phyloP scores from a whole-genome alignment of 352 stramenopile genomes.

The Peronospora farinosa region DNA sequence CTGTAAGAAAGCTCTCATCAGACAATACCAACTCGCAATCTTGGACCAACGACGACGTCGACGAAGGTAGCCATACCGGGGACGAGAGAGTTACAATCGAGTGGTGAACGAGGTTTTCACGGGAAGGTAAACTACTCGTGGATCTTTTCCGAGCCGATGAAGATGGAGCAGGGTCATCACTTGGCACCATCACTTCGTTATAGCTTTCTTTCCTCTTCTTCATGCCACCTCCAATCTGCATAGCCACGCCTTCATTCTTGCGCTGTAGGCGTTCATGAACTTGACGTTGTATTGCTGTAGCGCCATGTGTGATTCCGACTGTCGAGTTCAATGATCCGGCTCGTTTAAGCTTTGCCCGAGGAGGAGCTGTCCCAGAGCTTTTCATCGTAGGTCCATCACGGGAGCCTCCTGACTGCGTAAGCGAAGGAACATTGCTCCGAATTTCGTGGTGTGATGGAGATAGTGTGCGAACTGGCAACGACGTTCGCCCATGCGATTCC shows the following conservation, averaged over 20 bases:
- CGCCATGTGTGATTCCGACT: slow-evolving; percentile 18
- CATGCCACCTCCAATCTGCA: slow-evolving; percentile 10
- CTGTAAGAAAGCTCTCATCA: slow-evolving; percentile 17
- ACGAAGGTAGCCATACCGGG: slow-evolving; percentile 7
- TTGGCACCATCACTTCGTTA: slow-evolving; percentile 12
- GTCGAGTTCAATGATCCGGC: slow-evolving; percentile 20
- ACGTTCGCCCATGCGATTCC: slow-evolving; percentile 19
- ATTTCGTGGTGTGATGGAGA: slow-evolving; percentile 22
- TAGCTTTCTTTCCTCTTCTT: slow-evolving; percentile 26
- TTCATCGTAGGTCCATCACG: slow-evolving; percentile 10
- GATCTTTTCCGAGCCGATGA: slow-evolving; percentile 8
- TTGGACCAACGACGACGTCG: slow-evolving; percentile 24
- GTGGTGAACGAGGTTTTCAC: slow-evolving; percentile 8
- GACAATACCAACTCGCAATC: slow-evolving; percentile 27
- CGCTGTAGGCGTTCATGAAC: slow-evolving; percentile 22
- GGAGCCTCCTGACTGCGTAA: slow-evolving; percentile 3
- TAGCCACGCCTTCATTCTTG: slow-evolving; percentile 13
- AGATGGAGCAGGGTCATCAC: slow-evolving; percentile 2
- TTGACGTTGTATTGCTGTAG: slow-evolving; percentile 28
- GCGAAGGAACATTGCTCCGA: slow-evolving; percentile 10
- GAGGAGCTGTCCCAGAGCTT: slow-evolving; percentile 10
- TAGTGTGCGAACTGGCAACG: slow-evolving; percentile 21
- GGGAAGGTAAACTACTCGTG: slow-evolving; percentile 10
- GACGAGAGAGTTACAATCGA: slow-evolving; percentile 9
- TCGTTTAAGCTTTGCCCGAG: slow-evolving; percentile 21